These are phyloP conservation scores for Hymenoscyphus scutula DNA, from an alignment of 2,329 filamentous ascomycete genomes.

Conservation along the genomic window DNA sequence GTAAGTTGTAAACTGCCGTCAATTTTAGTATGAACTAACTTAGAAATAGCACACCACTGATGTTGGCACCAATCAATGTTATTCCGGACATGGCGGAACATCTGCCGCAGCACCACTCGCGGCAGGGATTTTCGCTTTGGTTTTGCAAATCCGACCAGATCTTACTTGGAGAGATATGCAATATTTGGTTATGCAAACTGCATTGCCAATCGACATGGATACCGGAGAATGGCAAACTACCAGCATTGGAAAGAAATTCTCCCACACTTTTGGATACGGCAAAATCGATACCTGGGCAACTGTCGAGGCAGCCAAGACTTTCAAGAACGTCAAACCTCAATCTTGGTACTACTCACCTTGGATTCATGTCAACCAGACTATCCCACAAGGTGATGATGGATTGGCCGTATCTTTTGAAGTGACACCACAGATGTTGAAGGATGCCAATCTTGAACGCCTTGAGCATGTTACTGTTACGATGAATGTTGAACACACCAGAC, in stretches of 20 bases:
- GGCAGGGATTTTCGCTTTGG: slow-evolving; percentile 87
- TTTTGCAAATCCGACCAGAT: slow-evolving; percentile 79
- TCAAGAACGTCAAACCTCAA: slow-evolving; percentile 89
- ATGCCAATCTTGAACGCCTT: slow-evolving; percentile 79
- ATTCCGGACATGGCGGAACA: slow-evolving; percentile 82
- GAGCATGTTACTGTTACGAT: slow-evolving; percentile 98
- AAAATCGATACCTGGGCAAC: slow-evolving; percentile 87
- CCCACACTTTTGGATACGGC: slow-evolving; percentile 92
- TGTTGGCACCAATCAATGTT: slow-evolving; percentile 79
- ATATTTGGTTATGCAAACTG: slow-evolving; percentile 82
- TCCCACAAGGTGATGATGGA: slow-evolving; percentile 82
- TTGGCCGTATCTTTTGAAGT: slow-evolving; percentile 79
- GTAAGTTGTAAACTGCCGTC: slow-evolving; percentile 41
- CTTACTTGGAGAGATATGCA: slow-evolving; percentile 93
- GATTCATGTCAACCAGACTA: slow-evolving; percentile 81
- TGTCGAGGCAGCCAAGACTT: slow-evolving; percentile 81
- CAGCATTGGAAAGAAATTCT: slow-evolving; percentile 78
- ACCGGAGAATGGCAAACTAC: slow-evolving; percentile 79
- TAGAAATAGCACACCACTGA: slow-evolving; percentile 77
- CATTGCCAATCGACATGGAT: slow-evolving; percentile 74
- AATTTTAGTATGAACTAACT: slow-evolving; percentile 22
- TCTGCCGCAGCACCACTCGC: slow-evolving; percentile 92
- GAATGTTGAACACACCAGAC: slow-evolving; percentile 84
- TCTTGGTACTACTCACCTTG: slow-evolving; percentile 93
- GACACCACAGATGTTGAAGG: slow-evolving; percentile 73